These are phyloP conservation scores for Stylonectria norvegica DNA, from an alignment of 2,329 filamentous ascomycete genomes.

Conservation along the genomic window DNA sequence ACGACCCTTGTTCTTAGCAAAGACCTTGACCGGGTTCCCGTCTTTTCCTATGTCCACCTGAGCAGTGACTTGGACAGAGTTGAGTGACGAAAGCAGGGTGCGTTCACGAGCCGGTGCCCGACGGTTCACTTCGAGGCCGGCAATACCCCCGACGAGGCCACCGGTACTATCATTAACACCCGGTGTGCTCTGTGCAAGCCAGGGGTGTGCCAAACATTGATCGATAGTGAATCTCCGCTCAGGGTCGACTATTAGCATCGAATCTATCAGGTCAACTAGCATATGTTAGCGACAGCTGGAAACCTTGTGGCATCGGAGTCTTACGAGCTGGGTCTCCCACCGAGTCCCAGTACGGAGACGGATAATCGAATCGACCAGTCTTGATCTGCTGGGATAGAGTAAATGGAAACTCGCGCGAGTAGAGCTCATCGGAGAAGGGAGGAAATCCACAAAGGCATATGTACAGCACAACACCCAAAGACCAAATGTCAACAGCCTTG, in stretches of 20 bases:
- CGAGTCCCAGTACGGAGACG: conserved; percentile 81
- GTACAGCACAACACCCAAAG: conserved; percentile 93
- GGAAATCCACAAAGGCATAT: conserved; percentile 97
- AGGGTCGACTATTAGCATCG: conserved; percentile 87
- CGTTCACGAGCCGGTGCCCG: conserved; percentile 78
- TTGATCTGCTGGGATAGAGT: conserved; percentile 89
- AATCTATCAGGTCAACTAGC: conserved; percentile 81
- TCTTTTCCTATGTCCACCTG: conserved; percentile 54
- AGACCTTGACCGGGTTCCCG: conserved; percentile 66
- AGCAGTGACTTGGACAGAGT: conserved; percentile 60
- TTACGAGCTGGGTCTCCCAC: conserved; percentile 65
- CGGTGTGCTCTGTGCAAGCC: conserved; percentile 64
- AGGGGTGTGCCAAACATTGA: conserved; percentile 86
- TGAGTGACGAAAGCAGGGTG: conserved; percentile 78
- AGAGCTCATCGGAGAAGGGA: conserved; percentile 93
- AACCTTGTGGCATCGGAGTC: conserved; percentile 15
- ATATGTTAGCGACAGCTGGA: conserved; percentile 4
- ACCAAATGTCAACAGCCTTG: conserved; percentile 94
- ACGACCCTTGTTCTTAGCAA: conserved; percentile 61
- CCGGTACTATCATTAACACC: conserved; percentile 83
- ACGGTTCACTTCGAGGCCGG: conserved; percentile 76
- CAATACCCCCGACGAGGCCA: conserved; percentile 83
- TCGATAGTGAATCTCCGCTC: conserved; percentile 83
- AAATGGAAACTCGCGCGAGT: conserved; percentile 76
- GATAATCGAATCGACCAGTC: conserved; percentile 85